Conservation (phyloP, 495 filamentous ascomycete genomes). For the Neurospora pannonica region DNA sequence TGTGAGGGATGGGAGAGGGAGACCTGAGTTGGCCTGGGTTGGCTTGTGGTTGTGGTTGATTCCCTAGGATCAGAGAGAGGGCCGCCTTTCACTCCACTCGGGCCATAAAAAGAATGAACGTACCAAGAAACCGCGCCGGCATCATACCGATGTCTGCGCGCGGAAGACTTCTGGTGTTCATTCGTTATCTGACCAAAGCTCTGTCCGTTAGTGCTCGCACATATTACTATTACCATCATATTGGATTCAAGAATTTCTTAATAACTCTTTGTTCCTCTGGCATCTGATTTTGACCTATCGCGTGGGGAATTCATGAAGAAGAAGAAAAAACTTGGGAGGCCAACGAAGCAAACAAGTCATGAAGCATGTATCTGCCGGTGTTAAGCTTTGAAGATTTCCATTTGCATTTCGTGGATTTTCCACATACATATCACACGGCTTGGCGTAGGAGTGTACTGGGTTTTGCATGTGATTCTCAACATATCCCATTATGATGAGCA, state of each 20-base stretch:
- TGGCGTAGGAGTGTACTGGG: not conserved
- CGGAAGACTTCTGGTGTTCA: not conserved
- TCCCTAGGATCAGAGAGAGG: not conserved
- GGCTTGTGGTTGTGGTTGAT: not conserved
- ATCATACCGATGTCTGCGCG: not conserved
- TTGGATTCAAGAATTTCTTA: constrained; percentile 7
- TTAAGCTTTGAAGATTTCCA: not conserved
- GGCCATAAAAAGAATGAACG: not conserved
- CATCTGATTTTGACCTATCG: not conserved
- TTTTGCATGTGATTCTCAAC: not conserved
- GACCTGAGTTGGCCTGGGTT: not conserved
- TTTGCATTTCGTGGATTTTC: not conserved
- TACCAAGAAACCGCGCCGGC: not conserved
- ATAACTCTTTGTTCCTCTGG: not conserved
- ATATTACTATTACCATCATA: constrained; percentile 1
- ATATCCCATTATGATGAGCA: not conserved
- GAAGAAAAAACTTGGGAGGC: not conserved
- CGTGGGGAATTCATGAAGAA: not conserved
- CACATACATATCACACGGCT: not conserved
- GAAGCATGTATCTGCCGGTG: no score
- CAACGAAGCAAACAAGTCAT: no score
- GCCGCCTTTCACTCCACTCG: not conserved
- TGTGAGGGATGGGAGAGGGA: not conserved
- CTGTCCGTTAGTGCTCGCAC: not conserved
- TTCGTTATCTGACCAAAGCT: not conserved